These are phyloP conservation scores for Russula compacta DNA, from an alignment of 768 basidiomycete genomes.

Conservation along the genomic window DNA sequence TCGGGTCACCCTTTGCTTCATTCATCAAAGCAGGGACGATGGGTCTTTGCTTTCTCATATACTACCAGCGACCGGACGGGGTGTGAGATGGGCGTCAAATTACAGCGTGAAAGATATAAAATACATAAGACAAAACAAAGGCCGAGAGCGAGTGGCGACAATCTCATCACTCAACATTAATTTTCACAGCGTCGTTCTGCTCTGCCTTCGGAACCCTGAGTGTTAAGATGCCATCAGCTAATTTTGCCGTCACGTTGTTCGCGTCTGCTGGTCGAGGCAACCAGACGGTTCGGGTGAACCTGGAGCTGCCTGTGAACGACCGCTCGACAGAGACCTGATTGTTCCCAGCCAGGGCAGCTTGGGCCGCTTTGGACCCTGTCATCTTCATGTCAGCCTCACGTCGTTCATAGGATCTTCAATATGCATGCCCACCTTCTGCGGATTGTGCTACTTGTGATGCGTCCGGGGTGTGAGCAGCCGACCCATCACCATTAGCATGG, in stretches of 20 bases:
- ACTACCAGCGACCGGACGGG: not conserved
- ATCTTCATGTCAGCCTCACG: conserved; percentile 20
- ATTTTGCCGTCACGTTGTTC: conserved; percentile 48
- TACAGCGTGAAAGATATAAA: not conserved
- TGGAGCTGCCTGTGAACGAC: conserved; percentile 42
- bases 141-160: not conserved
- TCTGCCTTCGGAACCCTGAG: conserved; percentile 51
- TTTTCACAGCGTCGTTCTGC: conserved; percentile 45
- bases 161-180: conserved; percentile 31
- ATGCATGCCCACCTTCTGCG: not conserved
- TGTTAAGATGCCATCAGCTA: conserved; percentile 62
- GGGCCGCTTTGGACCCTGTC: not conserved
- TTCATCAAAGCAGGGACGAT: not conserved
- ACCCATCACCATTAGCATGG: not conserved
- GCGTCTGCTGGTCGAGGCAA: conserved; percentile 56
- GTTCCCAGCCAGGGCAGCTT: conserved; percentile 15
- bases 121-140: conserved; percentile 5
- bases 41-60: not conserved
- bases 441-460: not conserved
- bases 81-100: conserved; percentile 13
- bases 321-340: conserved; percentile 50
- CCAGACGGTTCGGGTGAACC: conserved; percentile 65
- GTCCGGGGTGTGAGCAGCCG: not conserved
- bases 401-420: not conserved
- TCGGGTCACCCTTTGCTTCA: not conserved